These are phyloP conservation scores for Heritiera fomes DNA, from an alignment of 345 rosid genomes.

Conservation along the genomic window DNA sequence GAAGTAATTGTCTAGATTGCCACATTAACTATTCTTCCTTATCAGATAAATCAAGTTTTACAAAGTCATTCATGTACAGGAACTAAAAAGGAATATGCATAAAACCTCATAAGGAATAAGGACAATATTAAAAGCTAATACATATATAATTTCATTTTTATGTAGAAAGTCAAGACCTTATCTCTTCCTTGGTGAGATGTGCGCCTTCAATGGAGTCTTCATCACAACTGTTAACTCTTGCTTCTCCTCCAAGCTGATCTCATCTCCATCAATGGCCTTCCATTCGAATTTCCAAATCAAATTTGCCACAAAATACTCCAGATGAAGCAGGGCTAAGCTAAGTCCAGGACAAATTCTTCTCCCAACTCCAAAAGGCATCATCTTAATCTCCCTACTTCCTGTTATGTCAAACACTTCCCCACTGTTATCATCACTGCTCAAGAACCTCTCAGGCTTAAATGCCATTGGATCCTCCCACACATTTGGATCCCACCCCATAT, in stretches of 20 bases:
- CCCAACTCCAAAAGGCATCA: constrained; percentile 51
- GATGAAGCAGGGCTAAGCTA: constrained; percentile 34
- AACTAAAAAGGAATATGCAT: too few species aligned
- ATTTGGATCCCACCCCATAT: constrained; percentile 40
- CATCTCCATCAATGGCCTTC: constrained; percentile 34
- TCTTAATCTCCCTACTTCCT: constrained; percentile 40
- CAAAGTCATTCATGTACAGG: too few species aligned
- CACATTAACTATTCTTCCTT: neutral
- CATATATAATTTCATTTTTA: neutral
- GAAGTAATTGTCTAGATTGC: neutral
- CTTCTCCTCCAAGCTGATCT: constrained; percentile 33
- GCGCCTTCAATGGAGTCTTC: constrained; percentile 16
- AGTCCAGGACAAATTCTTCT: constrained; percentile 45
- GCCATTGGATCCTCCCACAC: constrained; percentile 47
- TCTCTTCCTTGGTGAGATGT: neutral
- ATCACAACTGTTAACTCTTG: constrained; percentile 32
- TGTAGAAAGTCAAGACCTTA: neutral
- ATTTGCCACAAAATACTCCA: constrained; percentile 47
- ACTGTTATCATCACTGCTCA: neutral
- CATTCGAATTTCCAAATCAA: constrained; percentile 38
- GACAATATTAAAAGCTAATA: neutral
- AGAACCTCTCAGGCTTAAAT: constrained; percentile 45
- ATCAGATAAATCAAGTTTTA: too few species aligned
- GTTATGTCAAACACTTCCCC: constrained; percentile 34
- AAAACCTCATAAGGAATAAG: neutral